Conservation (phyloP, 257 asterid species). For the Scutellaria minor region DNA sequence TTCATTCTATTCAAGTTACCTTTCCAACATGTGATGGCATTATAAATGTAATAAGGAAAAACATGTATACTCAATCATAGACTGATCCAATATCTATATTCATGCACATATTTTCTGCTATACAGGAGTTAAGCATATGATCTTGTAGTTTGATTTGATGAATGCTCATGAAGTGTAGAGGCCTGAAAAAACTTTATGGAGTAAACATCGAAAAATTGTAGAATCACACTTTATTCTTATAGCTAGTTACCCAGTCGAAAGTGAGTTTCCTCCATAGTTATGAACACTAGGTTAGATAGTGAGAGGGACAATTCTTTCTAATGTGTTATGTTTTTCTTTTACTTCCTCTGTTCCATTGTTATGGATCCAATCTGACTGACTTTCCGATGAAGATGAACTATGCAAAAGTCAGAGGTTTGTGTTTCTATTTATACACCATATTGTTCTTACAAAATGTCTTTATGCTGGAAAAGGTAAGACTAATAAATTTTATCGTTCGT, state of each 20-base stretch:
- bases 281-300: too few species aligned
- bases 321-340: background rate
- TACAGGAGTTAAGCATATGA: too few species aligned
- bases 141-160: background rate
- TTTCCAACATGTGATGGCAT: constrained; percentile 20
- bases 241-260: background rate
- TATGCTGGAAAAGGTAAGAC: background rate
- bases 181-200: background rate
- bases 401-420: background rate
- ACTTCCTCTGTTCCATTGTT: background rate
- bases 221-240: background rate
- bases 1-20: background rate
- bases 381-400: background rate
- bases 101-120: background rate
- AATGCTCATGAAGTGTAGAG: background rate
- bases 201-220: background rate
- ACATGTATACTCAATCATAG: background rate
- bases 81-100: background rate
- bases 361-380: background rate
- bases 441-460: background rate
- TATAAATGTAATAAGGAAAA: background rate
- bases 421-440: background rate
- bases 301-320: too few species aligned
- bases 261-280: background rate
- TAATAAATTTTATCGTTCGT: background rate